phyloP scores from a whole-genome alignment of 2,329 filamentous ascomycete genomes.

The Penicillium rolfsii region DNA sequence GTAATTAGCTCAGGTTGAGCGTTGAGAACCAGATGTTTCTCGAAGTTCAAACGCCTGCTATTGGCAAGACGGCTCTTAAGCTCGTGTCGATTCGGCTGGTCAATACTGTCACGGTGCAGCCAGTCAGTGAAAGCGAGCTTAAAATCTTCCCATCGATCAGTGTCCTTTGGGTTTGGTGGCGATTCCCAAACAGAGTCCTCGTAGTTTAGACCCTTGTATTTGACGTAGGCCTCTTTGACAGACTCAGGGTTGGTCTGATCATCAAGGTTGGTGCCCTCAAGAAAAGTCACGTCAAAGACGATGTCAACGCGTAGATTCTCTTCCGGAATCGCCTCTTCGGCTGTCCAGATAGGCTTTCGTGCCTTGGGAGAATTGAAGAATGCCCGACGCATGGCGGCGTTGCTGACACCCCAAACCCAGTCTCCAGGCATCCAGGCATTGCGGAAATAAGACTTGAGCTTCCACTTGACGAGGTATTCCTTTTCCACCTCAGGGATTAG shows the following conservation, averaged over 20 bases:
- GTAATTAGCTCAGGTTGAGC: slow-evolving; percentile 73
- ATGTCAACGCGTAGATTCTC: slow-evolving; percentile 86
- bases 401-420: slow-evolving; percentile 79
- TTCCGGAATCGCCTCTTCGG: slow-evolving; percentile 80
- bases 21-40: slow-evolving; percentile 65
- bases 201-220: slow-evolving; percentile 90
- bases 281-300: slow-evolving; percentile 78
- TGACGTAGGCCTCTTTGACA: slow-evolving; percentile 76
- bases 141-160: slow-evolving; percentile 75
- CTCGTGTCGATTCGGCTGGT: slow-evolving; percentile 55
- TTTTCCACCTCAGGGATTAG: slow-evolving; percentile 74
- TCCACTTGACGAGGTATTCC: slow-evolving; percentile 92
- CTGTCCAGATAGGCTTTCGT: slow-evolving; percentile 67
- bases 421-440: slow-evolving; percentile 85
- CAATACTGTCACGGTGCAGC: slow-evolving; percentile 76
- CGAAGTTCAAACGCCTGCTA: slow-evolving; percentile 69
- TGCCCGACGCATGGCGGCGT: slow-evolving; percentile 66
- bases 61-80: slow-evolving; percentile 70
- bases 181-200: slow-evolving; percentile 90
- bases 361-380: slow-evolving; percentile 72
- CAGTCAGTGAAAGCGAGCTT: slow-evolving; percentile 83
- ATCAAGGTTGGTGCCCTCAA: slow-evolving; percentile 58
- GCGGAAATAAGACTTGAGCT: slow-evolving; percentile 75
- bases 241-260: slow-evolving; percentile 72
- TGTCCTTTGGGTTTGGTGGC: slow-evolving; percentile 67